Evolutionary conservation across 371 early-diverging fungal species (phyloP), one percentile per base, ranked within the genome.

Genomic region (Phascolomyces articulosus): DNA sequence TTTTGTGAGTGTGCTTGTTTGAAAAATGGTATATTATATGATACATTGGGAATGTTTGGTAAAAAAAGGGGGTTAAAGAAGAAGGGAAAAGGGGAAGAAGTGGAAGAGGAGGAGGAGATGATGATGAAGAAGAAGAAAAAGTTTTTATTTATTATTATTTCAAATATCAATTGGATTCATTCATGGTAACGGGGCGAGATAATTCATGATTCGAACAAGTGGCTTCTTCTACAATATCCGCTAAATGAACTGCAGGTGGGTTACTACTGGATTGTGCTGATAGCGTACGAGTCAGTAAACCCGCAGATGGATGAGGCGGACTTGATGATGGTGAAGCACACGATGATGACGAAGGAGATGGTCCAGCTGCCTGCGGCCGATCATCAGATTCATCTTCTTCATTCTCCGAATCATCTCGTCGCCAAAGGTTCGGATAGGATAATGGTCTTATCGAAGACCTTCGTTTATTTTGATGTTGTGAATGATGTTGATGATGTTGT

Each of bases 371-470:
- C 41, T 29, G 49, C 27, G 44, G 24, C 44, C 34, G 56, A 48
- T 55, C 44, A 56, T 63, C 57, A 28, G 55, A 29, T 47, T 48
- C 63, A 28, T 63, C 63, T 47, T 63, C 63, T 28, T 63, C 63
- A 38, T 56, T 27, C 23, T 58, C 55, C 23, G 68, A 47, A 53
- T 51, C 61, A 24, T 53, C 61, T 23, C 65, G 58, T 20, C 59
- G 65, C 59, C 58, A 64, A 24, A 62, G 23, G 51, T 69, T 66
- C 21, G 75, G 67, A 60, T 69, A 75, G 9, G 76, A 75, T 21
- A 67, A 60, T 29, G 76, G 76, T 28, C 65, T 58, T 59, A 53
- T 64, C 15, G 60, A 16, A 20, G 47, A 59, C 15, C 21, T 18
- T 15, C 47, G 48, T 57, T 60, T 49, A n/a, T 31, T 62, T 27